Evolutionary conservation across 2,329 filamentous ascomycete species (phyloP), one percentile per base, ranked within the genome.

Genomic region (Neocatenulostroma microsporum): DNA sequence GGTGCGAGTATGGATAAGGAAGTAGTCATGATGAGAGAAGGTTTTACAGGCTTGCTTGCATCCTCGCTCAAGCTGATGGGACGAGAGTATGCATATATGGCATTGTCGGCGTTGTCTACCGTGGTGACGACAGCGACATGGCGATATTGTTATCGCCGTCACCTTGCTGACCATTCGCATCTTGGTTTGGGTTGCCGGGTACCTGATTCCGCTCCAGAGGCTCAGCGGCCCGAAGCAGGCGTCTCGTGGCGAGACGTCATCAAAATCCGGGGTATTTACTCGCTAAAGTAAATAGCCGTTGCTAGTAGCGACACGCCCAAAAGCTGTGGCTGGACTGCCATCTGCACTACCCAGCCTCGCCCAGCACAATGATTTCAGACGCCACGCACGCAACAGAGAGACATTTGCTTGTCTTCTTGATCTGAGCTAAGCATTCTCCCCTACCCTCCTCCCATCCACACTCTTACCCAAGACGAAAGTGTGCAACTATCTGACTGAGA

Each of bases 391-490:
- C n/a, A n/a, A n/a, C n/a, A n/a, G n/a, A n/a, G n/a, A n/a, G n/a
- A n/a, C n/a, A n/a, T n/a, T n/a, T n/a, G n/a, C 25, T 27, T 12
- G n/a, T 27, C 15, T 27, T 24, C 21, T 14, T 14, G 11, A 27
- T n/a, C n/a, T n/a, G 28, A 30, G 28, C 28, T 30, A 30, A 30
- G 28, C 28, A 9, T 30, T 17, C 28, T 15, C 12, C 19, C 28
- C 5, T 30, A n/a, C n/a, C n/a, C n/a, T n/a, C n/a, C n/a, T n/a
- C n/a, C n/a, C n/a, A n/a, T n/a, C n/a, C n/a, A n/a, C n/a, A n/a
- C n/a, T 17, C 6, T 17, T 12, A 30, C 17, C 28, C 5, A 11
- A 4, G n/a, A 30, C 7, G 6, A 19, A 30, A 15, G 5, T 11
- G 23, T 24, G 23, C 23, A 24, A 7, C 7, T 15, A 4, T 30